These are phyloP conservation scores for Alternaria triticimaculans DNA, from an alignment of 2,329 filamentous ascomycete genomes.

Conservation along the genomic window DNA sequence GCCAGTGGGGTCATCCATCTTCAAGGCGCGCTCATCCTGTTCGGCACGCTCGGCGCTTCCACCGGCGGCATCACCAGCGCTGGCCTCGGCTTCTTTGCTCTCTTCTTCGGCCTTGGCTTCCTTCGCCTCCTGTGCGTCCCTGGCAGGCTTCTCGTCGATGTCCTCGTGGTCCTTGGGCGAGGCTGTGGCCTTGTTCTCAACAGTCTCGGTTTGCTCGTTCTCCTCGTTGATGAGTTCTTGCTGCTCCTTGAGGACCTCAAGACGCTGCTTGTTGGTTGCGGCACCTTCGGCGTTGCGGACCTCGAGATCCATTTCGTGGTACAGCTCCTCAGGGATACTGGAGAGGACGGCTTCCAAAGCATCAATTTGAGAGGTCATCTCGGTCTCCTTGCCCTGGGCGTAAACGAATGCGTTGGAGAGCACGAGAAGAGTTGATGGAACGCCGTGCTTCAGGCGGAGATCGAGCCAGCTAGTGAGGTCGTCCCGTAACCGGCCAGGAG, in stretches of 20 bases:
- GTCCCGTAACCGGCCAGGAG: slow-evolving; percentile 83
- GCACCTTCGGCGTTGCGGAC: slow-evolving; percentile 96
- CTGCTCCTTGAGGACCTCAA: slow-evolving; percentile 98
- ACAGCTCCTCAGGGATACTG: slow-evolving; percentile 95
- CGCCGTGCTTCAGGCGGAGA: slow-evolving; percentile 87
- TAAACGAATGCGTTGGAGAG: slow-evolving; percentile 99
- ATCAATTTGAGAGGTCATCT: slow-evolving; percentile 89
- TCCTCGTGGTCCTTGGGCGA: slow-evolving; percentile 86
- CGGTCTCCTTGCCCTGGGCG: slow-evolving; percentile 80
- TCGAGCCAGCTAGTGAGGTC: slow-evolving; percentile 95
- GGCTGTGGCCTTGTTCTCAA: slow-evolving; percentile 74
- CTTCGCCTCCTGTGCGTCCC: slow-evolving; percentile 16
- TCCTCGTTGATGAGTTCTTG: slow-evolving; percentile 98
- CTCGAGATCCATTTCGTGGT: slow-evolving; percentile 99
- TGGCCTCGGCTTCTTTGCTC: slow-evolving; percentile 40
- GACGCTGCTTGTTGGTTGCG: slow-evolving; percentile 97
- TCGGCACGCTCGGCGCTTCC: slow-evolving; percentile 43
- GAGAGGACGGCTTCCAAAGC: slow-evolving; percentile 90
- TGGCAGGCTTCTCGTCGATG: slow-evolving; percentile 80
- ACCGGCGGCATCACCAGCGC: slow-evolving; percentile 29
- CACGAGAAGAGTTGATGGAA: slow-evolving; percentile 95
- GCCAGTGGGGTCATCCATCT: slow-evolving; percentile 26
- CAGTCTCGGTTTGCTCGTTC: slow-evolving; percentile 83
- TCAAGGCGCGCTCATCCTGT: slow-evolving; percentile 39
- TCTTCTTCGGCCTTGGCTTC: slow-evolving; percentile 31